Base-by-base conservation (phyloP, 208 protist genomes). In the Trichomonas tenax region DNA sequence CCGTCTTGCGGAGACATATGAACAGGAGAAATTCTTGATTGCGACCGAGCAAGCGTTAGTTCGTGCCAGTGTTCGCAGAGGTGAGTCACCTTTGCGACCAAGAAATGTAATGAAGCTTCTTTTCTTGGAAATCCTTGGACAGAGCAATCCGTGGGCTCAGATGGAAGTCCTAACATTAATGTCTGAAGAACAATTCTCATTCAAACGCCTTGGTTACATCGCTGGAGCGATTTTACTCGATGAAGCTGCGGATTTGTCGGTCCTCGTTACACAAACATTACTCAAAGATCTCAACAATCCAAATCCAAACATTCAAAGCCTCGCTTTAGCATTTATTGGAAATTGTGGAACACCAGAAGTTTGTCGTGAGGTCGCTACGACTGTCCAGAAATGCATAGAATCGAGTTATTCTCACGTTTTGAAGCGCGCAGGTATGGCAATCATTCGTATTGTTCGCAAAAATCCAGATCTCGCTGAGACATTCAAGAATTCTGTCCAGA, bases 191-290 rank as follows among this genome's bases (percentile, higher is more conserved):
- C 44, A 31, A 31, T 82, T 84, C 72, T 36, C 40, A 36, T 63
- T 81, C 17, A 96, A 96, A 82, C 34, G 93, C n/a, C 63, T 96
- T 36, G 93, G 93, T 40, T 96, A 96, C 38, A 49, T 96, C 41
- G 93, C 51, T 17, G 51, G 36, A 8, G 8, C 23, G 26, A 34
- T 48, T 82, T 45, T 96, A 15, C 40, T 96, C 10, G 63, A 96
- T 21, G 93, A 96, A 82, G 1, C n/a, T 17, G 63, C 93, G 9
- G 93, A 96, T 81, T n/a, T 96, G 0, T 58, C 63, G 17, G 51
- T 96, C 6, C 51, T 96, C 8, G 41, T 82, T 17, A 96, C 63
- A 34, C 93, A 96, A 36, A 63, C 48, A 96, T 3, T 96, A 34
- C 17, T 40, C 17, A 96, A 96, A 82, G 93, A 96, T 49, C 36